A percentile compares a stretch with the other conserved stretches of the same genome.
Evolutionary conservation across 2,329 filamentous ascomycete genomes (phyloP).

Genomic region (Cytospora chrysosperma): DNA sequence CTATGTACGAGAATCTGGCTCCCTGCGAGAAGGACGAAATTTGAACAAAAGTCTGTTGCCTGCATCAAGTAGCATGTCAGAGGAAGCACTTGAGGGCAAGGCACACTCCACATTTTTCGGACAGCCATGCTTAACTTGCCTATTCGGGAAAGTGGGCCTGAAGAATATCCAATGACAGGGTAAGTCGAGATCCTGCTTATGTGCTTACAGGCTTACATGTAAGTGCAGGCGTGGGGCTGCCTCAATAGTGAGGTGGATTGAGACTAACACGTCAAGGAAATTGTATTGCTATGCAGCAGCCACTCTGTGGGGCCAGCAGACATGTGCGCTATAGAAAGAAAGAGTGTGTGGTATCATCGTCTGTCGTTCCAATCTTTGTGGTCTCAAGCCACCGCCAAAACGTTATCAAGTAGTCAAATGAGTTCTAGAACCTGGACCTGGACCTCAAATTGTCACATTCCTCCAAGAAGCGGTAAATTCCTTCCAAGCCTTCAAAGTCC

Average conservation of each 20-base stretch:
- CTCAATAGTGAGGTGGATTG: not conserved
- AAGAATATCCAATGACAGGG: not conserved
- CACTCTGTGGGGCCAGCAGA: slow-evolving; percentile 1
- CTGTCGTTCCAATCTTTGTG: slow-evolving; percentile 1
- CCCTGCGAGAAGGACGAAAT: not conserved
- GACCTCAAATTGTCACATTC: slow-evolving; percentile 49
- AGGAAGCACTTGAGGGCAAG: too few species aligned
- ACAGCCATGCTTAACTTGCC: not conserved
- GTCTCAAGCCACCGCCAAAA: not conserved
- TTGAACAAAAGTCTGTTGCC: not conserved
- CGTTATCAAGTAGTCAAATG: slow-evolving; percentile 3
- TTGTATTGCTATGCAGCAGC: slow-evolving; percentile 12
- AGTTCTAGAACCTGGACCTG: slow-evolving; percentile 15
- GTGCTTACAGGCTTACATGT: not conserved
- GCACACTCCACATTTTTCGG: not conserved
- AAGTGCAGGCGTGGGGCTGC: too few species aligned
- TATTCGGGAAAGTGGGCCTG: not conserved
- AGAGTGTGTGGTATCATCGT: slow-evolving; percentile 22
- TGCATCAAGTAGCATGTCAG: slow-evolving; percentile 3
- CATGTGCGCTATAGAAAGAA: slow-evolving; percentile 8
- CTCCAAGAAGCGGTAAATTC: slow-evolving; percentile 57
- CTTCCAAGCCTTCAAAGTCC: slow-evolving; percentile 55
- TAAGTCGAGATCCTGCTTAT: not conserved
- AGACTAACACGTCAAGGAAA: not conserved
- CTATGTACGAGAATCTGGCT: not conserved